Evolutionary conservation across 768 basidiomycete genomes (phyloP).

Genomic region (Mycena rosella): DNA sequence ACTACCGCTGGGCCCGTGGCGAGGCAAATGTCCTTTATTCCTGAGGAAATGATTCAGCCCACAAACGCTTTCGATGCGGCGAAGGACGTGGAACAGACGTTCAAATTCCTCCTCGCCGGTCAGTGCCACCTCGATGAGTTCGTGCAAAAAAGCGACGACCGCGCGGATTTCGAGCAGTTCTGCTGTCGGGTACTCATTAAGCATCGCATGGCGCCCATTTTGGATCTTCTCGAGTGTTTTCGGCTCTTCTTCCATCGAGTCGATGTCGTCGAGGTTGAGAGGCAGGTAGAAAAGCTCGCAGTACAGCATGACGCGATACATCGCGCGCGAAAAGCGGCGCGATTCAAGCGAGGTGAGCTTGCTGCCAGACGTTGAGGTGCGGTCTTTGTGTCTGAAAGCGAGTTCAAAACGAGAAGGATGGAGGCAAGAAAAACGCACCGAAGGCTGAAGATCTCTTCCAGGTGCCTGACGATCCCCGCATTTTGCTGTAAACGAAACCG

Average conservation of each 20-base stretch:
- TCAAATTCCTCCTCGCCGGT: background rate
- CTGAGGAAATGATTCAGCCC: background rate
- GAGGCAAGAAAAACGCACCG: slow-evolving; percentile 11
- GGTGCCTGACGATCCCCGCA: slow-evolving; percentile 3
- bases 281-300: slow-evolving; percentile 37
- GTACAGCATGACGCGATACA: slow-evolving; percentile 37
- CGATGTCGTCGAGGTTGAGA: slow-evolving; percentile 34
- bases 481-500: slow-evolving; percentile 20
- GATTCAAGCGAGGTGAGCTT: slow-evolving; percentile 23
- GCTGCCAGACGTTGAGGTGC: background rate
- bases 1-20: slow-evolving; percentile 30
- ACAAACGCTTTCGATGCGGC: background rate
- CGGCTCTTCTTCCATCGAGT: slow-evolving; percentile 30
- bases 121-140: slow-evolving; percentile 18
- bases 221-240: slow-evolving; percentile 16
- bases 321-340: slow-evolving; percentile 32
- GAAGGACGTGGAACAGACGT: slow-evolving; percentile 9
- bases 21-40: slow-evolving; percentile 28
- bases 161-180: slow-evolving; percentile 24
- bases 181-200: slow-evolving; percentile 18
- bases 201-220: slow-evolving; percentile 10
- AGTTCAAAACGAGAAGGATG: background rate
- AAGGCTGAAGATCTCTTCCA: slow-evolving; percentile 18
- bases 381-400: slow-evolving; percentile 11
- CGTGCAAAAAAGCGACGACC: slow-evolving; percentile 25